Evolutionary conservation across 192 early-diverging fungal species (phyloP).

Genomic region (Pilobolus umbonatus): DNA sequence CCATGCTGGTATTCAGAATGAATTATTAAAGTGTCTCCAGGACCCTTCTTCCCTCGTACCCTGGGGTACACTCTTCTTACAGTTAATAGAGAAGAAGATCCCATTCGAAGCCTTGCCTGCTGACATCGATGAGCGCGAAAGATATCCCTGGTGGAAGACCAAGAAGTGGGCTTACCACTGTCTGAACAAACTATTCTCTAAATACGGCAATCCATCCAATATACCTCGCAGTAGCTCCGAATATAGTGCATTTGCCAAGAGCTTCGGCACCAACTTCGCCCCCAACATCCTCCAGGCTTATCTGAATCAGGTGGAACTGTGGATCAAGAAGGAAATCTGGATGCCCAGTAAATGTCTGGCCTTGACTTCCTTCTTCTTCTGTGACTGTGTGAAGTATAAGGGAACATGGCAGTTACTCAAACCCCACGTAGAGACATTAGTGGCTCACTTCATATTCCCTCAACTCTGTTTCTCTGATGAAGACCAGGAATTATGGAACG

Average conservation of each 20-base stretch:
- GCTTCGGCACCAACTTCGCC: constrained; percentile 86
- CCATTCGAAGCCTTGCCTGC: constrained; percentile 49
- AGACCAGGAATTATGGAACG: constrained; percentile 88
- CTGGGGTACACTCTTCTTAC: constrained; percentile 86
- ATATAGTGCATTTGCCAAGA: constrained; percentile 66
- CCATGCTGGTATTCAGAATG: constrained; percentile 62
- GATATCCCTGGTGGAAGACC: constrained; percentile 85
- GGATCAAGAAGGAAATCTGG: constrained; percentile 67
- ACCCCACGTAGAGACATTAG: constrained; percentile 73
- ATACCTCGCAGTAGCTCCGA: constrained; percentile 44
- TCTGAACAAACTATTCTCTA: constrained; percentile 77
- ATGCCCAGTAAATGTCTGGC: constrained; percentile 68
- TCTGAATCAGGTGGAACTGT: constrained; percentile 75
- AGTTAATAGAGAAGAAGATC: constrained; percentile 68
- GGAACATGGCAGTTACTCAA: constrained; percentile 88
- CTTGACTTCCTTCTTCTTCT: constrained; percentile 70
- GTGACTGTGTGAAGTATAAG: constrained; percentile 83
- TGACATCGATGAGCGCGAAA: constrained; percentile 68
- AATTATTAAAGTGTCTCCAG: constrained; percentile 59
- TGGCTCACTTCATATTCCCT: constrained; percentile 91
- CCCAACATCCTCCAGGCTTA: constrained; percentile 86
- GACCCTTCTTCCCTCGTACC: constrained; percentile 66
- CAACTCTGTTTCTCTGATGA: constrained; percentile 81
- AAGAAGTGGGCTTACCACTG: constrained; percentile 93
- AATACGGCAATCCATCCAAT: constrained; percentile 68